These are phyloP conservation scores for Daldinia grandis DNA, from an alignment of 495 filamentous ascomycete genomes.

Conservation along the genomic window DNA sequence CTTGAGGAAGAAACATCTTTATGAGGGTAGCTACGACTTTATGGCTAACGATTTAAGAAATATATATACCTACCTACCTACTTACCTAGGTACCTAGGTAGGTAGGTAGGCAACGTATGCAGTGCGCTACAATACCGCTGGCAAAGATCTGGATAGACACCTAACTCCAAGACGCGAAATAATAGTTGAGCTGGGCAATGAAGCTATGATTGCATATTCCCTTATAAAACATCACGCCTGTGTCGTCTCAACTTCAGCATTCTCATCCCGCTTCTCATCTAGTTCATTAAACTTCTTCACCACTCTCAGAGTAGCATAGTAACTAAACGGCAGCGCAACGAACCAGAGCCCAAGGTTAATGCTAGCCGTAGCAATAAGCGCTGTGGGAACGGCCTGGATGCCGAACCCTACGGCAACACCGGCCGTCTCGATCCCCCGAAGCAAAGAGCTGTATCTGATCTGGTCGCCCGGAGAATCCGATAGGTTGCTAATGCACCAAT, in stretches of 20 bases:
- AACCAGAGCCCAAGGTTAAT: slow-evolving; percentile 56
- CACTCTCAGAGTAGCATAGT: slow-evolving; percentile 54
- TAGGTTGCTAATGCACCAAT: slow-evolving; percentile 57
- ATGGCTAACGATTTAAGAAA: too few relatives aligned
- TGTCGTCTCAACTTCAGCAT: background rate
- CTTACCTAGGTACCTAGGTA: too few relatives aligned
- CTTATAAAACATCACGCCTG: background rate
- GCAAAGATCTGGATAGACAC: too few relatives aligned
- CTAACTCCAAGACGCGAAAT: too few relatives aligned
- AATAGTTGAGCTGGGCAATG: background rate
- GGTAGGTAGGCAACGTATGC: too few relatives aligned
- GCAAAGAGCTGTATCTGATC: slow-evolving; percentile 54
- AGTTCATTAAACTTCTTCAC: slow-evolving; percentile 47
- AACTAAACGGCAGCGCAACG: slow-evolving; percentile 54
- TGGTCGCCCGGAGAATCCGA: slow-evolving; percentile 54
- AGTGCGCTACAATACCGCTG: too few relatives aligned
- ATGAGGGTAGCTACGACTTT: too few relatives aligned
- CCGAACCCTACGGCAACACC: slow-evolving; percentile 54
- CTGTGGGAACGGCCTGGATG: slow-evolving; percentile 55
- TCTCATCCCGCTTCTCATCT: slow-evolving; percentile 1
- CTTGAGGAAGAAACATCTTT: too few relatives aligned
- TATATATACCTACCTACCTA: too few relatives aligned
- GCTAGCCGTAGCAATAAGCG: slow-evolving; percentile 52
- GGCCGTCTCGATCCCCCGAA: slow-evolving; percentile 54
- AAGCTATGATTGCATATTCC: background rate